Evolutionary conservation across 2,329 filamentous ascomycete genomes (phyloP).

Genomic region (Pseudogymnoascus pannorum): DNA sequence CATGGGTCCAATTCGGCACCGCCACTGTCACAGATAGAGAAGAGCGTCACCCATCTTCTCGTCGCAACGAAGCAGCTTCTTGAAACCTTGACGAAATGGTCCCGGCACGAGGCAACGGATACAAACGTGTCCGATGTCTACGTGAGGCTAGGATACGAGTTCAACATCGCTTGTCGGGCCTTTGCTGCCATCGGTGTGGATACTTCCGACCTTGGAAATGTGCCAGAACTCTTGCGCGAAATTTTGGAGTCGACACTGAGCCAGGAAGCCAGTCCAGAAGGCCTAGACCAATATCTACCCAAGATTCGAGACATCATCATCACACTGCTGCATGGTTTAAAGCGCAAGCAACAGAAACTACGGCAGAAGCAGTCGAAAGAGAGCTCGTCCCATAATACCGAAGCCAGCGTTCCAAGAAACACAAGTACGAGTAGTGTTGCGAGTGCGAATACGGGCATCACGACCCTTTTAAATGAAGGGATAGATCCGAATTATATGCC

Average conservation of each 20-base stretch:
- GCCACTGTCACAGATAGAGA: slow-evolving; percentile 85
- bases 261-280: slow-evolving; percentile 90
- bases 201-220: slow-evolving; percentile 86
- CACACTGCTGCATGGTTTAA: slow-evolving; percentile 88
- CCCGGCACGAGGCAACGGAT: slow-evolving; percentile 82
- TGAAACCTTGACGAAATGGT: slow-evolving; percentile 97
- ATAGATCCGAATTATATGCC: slow-evolving; percentile 22
- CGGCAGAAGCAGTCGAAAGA: slow-evolving; percentile 55
- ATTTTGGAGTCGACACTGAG: slow-evolving; percentile 95
- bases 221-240: slow-evolving; percentile 80
- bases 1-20: slow-evolving; percentile 17
- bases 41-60: slow-evolving; percentile 94
- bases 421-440: slow-evolving; percentile 53
- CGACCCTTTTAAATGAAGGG: slow-evolving; percentile 52
- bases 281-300: slow-evolving; percentile 87
- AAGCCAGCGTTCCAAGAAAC: slow-evolving; percentile 29
- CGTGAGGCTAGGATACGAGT: slow-evolving; percentile 93
- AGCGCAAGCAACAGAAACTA: slow-evolving; percentile 91
- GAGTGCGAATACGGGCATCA: slow-evolving; percentile 51
- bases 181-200: slow-evolving; percentile 97
- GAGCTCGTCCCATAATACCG: slow-evolving; percentile 18
- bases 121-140: slow-evolving; percentile 97
- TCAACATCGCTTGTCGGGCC: slow-evolving; percentile 96
- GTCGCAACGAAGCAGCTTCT: slow-evolving; percentile 97
- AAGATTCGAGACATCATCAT: slow-evolving; percentile 98